Base-by-base conservation (phyloP, 1,284 basidiomycete genomes). In the Malassezia sympodialis region DNA sequence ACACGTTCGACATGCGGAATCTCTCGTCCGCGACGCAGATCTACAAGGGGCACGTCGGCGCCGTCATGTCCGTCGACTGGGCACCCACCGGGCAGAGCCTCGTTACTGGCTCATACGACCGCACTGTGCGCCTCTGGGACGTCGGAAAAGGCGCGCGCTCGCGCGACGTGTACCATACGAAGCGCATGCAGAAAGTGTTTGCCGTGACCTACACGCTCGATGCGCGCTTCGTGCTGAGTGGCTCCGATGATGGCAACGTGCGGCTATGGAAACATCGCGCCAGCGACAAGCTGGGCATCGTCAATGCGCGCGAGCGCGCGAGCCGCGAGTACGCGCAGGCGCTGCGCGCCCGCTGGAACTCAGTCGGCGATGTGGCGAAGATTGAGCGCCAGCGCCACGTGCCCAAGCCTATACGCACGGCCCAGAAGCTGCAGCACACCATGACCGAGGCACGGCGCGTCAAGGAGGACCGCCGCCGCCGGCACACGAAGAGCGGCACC, bases 41-140 rank as follows among this genome's bases (percentile, higher is more conserved):
- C 42, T 98, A 94, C 81, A 98, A 96, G 76, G 90, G 84, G 1
- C 94, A 99, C 76, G 91, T 96, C 12, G 88, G 90, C 0, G 90
- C 91, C 4, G 90, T 94, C 30, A 75, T 78, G 76, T 73, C 69
- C 7, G 67, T 72, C 48, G 75, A 76, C 56, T 78, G 72, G 66
- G 73, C 73, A 56, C 93, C 93, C 0, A 98, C 93, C 0, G 93
- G 93, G n/a, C 81, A 86, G 49, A 90, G 90, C 66, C 93, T 98
- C 69, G 90, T 94, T 31, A 89, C 87, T 56, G 94, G 93, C 23
- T 87, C 88, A 0, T 98, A 93, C 83, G 94, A 99, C 76, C 82
- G 91, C 49, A 96, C 91, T 0, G 80, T 96, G 34, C 80, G 93
- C 48, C 82, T 98, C 73, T 99, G 93, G 93, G 84, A 86, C 62